These are phyloP conservation scores for Lathyrus aphaca DNA, from an alignment of 306 rosid genomes.

Conservation along the genomic window DNA sequence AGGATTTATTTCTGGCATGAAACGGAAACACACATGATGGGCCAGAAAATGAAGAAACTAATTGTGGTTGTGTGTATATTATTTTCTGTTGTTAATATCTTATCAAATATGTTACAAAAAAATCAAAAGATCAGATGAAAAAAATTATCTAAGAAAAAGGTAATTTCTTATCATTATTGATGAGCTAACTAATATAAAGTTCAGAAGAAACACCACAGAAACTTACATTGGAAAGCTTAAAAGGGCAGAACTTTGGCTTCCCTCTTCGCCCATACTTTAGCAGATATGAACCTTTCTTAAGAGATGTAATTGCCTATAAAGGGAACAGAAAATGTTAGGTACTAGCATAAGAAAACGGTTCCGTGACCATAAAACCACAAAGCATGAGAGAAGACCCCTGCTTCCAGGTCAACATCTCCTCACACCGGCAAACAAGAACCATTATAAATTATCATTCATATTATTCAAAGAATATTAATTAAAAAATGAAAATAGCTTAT, in stretches of 20 bases:
- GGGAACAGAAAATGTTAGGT: conserved; percentile 24
- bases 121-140: not conserved
- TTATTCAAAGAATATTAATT: not conserved
- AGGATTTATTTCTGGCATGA: not conserved
- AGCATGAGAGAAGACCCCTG: conserved; percentile 31
- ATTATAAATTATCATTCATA: not conserved
- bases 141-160: not conserved
- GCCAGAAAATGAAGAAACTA: conserved; percentile 18
- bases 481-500: conserved; percentile 9
- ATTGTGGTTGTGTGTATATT: conserved; percentile 16
- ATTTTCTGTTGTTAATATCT: conserved; percentile 5
- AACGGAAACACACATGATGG: not conserved
- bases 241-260: conserved; percentile 95
- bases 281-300: conserved; percentile 91
- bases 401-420: conserved; percentile 29
- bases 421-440: not conserved
- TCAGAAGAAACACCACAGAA: conserved; percentile 30
- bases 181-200: conserved; percentile 12
- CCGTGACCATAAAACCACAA: conserved; percentile 32
- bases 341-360: conserved; percentile 14
- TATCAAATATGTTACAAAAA: not conserved
- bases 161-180: conserved; percentile 25
- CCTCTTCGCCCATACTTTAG: conserved; percentile 95
- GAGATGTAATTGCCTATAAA: conserved; percentile 78
- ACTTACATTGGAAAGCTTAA: conserved; percentile 91